phyloP scores from a whole-genome alignment of 768 basidiomycete genomes.

The Collybia sp. region DNA sequence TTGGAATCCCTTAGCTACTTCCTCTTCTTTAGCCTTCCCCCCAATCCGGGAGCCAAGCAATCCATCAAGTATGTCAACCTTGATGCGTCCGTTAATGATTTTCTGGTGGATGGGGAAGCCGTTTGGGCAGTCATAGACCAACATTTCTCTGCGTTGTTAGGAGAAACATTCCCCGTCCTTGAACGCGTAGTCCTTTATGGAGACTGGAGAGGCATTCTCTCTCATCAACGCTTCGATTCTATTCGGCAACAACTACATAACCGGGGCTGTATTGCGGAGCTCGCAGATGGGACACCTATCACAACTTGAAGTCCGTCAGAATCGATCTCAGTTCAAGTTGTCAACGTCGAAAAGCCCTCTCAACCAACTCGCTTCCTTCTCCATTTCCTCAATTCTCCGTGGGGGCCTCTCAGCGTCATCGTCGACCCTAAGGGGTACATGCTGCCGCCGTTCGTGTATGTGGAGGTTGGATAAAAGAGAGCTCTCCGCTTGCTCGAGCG shows the following conservation, averaged over 20 bases:
- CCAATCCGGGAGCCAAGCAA: constrained; percentile 16
- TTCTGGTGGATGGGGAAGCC: constrained; percentile 28
- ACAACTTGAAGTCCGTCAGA: constrained; percentile 1
- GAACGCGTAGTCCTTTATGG: constrained; percentile 43
- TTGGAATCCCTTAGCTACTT: constrained; percentile 53
- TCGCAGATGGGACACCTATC: not conserved
- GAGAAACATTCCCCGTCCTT: constrained; percentile 41
- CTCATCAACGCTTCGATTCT: constrained; percentile 30
- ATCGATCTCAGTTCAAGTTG: not conserved
- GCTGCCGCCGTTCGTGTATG: constrained; percentile 13
- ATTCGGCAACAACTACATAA: constrained; percentile 24
- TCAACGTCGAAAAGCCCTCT: constrained; percentile 43
- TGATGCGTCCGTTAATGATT: constrained; percentile 41
- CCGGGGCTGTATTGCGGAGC: constrained; percentile 24
- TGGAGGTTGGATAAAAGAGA: constrained; percentile 38
- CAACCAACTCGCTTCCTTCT: constrained; percentile 71
- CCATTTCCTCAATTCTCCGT: constrained; percentile 72
- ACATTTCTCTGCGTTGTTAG: constrained; percentile 43
- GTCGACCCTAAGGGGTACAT: constrained; percentile 50
- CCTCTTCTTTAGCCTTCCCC: constrained; percentile 42
- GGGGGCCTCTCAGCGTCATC: constrained; percentile 66
- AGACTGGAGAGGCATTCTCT: constrained; percentile 39
- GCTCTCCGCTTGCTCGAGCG: constrained; percentile 62
- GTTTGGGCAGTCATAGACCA: constrained; percentile 36
- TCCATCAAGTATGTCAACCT: constrained; percentile 45